Evolutionary conservation across 106 monocot species (phyloP), one percentile per base, ranked within the genome.

Genomic region (Apostasia shenzhenica): DNA sequence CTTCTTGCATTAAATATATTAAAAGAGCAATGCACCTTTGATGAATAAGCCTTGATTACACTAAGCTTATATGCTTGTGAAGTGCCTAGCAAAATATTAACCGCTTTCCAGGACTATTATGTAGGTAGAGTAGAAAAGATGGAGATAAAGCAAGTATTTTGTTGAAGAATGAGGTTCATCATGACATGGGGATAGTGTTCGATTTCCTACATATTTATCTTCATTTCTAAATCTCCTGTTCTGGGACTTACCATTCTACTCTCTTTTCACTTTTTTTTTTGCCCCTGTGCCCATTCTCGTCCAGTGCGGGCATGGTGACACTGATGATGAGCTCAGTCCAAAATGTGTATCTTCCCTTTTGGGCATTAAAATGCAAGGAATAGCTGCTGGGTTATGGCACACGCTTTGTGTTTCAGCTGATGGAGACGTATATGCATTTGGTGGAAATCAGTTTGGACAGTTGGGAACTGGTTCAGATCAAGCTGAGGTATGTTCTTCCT

Each of bases 381-480:
- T 93, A 55, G 87, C 90, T 43, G 83, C 93, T 75, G 99, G 99
- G 14, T 62, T 99, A 5, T 99, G 99, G 99, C 99, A 99, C 70
- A 90, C 99, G 8, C 72, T 99, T 3, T 99, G 99, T 48, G 88
- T 76, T 48, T 99, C 99, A 52, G 75, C 61, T 47, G 90, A 81
- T 71, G 99, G 99, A 4, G 83, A 79, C 72, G 85, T 99, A 14
- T 99, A 93, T 75, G 83, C 93, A 11, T 99, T 99, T 72, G 99
- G 93, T 42, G 99, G 99, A 14, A 99, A 99, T 75, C 99, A 99
- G 70, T 99, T 99, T 78, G 99, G 90, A 11, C 99, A 99, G 72
- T 74, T 99, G 2, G 99, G 99, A 51, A 93, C 87, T 61, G 99
- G 99, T 66, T 70, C 79, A 70, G 93, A 93, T 69, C 99, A 99